These are phyloP conservation scores for Platanus orientalis DNA, from an alignment of 164 flowering plant genomes.

Conservation along the genomic window DNA sequence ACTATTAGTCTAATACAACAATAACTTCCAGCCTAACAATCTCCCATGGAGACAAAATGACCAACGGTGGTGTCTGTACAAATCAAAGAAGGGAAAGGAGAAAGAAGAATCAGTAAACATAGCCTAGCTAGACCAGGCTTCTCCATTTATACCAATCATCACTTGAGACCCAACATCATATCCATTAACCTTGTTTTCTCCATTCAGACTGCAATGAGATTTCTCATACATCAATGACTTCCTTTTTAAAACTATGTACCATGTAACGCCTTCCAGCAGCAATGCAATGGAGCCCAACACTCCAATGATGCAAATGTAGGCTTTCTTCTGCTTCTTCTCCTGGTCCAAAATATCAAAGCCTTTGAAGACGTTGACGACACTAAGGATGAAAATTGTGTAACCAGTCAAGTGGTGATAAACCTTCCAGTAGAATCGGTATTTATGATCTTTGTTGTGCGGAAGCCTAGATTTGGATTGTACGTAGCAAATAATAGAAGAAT, in stretches of 20 bases:
- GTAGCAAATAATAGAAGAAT: no score
- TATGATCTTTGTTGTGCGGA: no score
- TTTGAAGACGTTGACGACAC: constrained; percentile 54
- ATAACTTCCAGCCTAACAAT: no score
- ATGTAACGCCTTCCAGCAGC: constrained; percentile 41
- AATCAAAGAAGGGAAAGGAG: no score
- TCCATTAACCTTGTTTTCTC: constrained; percentile 20
- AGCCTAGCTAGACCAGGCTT: no score
- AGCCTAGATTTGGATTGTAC: no score
- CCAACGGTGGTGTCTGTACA: no score
- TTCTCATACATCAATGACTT: constrained; percentile 25
- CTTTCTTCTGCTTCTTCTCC: constrained; percentile 49
- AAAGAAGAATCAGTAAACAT: no score
- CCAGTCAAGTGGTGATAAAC: constrained; percentile 64
- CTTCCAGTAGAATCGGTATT: constrained; percentile 73
- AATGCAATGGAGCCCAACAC: constrained; percentile 26
- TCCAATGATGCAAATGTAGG: constrained; percentile 38
- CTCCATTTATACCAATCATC: no score
- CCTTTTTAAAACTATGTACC: constrained; percentile 45
- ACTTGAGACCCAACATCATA: no score
- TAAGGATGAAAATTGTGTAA: constrained; percentile 46
- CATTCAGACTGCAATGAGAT: constrained; percentile 23
- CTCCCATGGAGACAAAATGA: no score
- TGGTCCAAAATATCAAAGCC: constrained; percentile 55
- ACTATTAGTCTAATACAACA: no score